Conservation (phyloP, 805 yeast species). For the Suhomyces faveliae region DNA sequence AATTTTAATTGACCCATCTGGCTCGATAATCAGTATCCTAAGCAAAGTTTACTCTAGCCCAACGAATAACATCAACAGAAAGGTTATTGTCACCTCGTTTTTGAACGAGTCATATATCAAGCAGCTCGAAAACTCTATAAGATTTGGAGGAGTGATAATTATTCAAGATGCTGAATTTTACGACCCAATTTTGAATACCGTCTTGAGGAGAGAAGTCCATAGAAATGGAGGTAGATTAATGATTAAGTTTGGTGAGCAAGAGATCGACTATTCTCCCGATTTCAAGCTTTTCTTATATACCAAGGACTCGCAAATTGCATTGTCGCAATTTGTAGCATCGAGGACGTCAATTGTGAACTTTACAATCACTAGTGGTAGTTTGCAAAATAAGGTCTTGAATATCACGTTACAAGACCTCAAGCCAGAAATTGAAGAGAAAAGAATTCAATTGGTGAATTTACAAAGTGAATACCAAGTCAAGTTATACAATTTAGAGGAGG, state of each 20-base stretch:
- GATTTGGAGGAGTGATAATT: conserved; percentile 77
- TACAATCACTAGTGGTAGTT: conserved; percentile 63
- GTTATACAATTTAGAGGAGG: conserved; percentile 55
- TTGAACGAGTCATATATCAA: conserved; percentile 63
- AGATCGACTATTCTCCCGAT: conserved; percentile 63
- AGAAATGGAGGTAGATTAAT: conserved; percentile 68
- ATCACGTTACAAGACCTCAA: conserved; percentile 50
- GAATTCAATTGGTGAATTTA: conserved; percentile 51
- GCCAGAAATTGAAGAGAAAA: conserved; percentile 66
- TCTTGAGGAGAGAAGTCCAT: conserved; percentile 60
- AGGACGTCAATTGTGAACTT: conserved; percentile 68
- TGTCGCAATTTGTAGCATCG: conserved; percentile 58
- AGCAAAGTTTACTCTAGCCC: conserved; percentile 20
- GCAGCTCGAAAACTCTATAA: conserved; percentile 72
- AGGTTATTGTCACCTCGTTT: conserved; percentile 63
- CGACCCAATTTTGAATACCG: conserved; percentile 68
- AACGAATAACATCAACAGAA: conserved; percentile 15
- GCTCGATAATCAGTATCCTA: conserved; percentile 40
- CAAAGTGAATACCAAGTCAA: conserved; percentile 59
- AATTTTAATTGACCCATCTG: conserved; percentile 68
- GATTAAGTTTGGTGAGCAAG: conserved; percentile 58
- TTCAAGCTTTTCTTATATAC: conserved; percentile 65
- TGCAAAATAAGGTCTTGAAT: conserved; percentile 63
- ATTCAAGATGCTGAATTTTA: conserved; percentile 77
- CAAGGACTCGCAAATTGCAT: conserved; percentile 46